Evolutionary conservation across 768 basidiomycete species (phyloP), one percentile per base, ranked within the genome.

Genomic region (Collybia nuda): DNA sequence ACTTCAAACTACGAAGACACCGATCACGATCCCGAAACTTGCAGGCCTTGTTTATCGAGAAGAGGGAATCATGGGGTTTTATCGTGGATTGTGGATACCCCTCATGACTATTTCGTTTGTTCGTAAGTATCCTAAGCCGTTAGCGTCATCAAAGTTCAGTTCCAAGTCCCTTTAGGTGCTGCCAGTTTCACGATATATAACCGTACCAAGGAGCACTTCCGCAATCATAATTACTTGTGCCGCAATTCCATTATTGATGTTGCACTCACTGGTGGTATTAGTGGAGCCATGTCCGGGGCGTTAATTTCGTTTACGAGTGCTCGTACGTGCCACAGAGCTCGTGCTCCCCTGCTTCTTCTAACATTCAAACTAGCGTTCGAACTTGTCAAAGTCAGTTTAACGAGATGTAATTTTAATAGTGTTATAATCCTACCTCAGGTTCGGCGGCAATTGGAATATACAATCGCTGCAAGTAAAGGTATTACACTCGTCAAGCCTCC

Each of bases 51-150:
- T 93, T 22, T 90, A 90, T 67, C 80, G 80, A 24, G 91, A 93
- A 61, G 88, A 93, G 70, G 87, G 93, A n/a, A 68, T 92, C 28
- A 79, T 79, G 56, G 95, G 96, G 47, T 98, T 93, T 70, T 96
- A 91, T 68, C 80, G 93, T 50, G 92, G 92, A 50, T 63, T 94
- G 44, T 91, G 90, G 84, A 90, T 98, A 59, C 95, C 96, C 41
- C 81, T 98, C 48, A 77, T 93, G 69, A 96, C 94, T 7, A 98
- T 98, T 59, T 93, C 94, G 5, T 93, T 96, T 66, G 94, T 98
- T 67, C 92, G 96, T 86, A 67, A 72, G 90, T 91, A 42, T 44
- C 17, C 45, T 49, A 46, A 14, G 42, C 40, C 22, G 49, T 46
- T 35, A 53, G 19, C 17, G 26, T 26, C 21, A 11, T 42, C 18